Conservation (phyloP, 805 yeast genomes). For the Scheffersomyces ergatensis region DNA sequence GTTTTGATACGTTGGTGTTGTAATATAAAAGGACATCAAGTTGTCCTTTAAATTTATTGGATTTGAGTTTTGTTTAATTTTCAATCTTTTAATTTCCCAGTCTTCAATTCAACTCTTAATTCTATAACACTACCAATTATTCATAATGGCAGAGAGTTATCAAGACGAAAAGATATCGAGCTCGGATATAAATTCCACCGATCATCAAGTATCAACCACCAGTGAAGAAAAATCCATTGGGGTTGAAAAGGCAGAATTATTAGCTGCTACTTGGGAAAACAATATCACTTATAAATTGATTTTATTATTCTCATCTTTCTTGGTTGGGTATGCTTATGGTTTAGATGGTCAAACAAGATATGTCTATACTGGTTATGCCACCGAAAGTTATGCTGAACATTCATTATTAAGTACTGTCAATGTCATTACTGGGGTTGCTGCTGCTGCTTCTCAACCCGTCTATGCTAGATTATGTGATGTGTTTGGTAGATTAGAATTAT, state of each 20-base stretch:
- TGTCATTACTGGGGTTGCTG: constrained; percentile 57
- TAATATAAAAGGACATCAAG: not conserved
- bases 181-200: not conserved
- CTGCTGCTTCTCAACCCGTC: constrained; percentile 64
- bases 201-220: not conserved
- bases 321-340: constrained; percentile 58
- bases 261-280: constrained; percentile 46
- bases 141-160: not conserved
- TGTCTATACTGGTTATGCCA: constrained; percentile 47
- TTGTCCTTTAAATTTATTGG: no score
- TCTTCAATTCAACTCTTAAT: not conserved
- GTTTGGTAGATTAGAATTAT: constrained; percentile 61
- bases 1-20: not conserved
- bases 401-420: constrained; percentile 58
- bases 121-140: no score
- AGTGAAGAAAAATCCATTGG: constrained; percentile 40
- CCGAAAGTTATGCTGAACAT: constrained; percentile 51
- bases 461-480: constrained; percentile 64
- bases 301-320: constrained; percentile 48
- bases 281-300: constrained; percentile 31
- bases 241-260: constrained; percentile 54
- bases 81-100: not conserved
- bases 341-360: constrained; percentile 52
- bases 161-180: not conserved
- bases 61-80: no score